A percentile compares a stretch with the other conserved stretches of the same genome.
Conservation (phyloP, 2,329 filamentous ascomycete genomes). For the Capronia coronata region DNA sequence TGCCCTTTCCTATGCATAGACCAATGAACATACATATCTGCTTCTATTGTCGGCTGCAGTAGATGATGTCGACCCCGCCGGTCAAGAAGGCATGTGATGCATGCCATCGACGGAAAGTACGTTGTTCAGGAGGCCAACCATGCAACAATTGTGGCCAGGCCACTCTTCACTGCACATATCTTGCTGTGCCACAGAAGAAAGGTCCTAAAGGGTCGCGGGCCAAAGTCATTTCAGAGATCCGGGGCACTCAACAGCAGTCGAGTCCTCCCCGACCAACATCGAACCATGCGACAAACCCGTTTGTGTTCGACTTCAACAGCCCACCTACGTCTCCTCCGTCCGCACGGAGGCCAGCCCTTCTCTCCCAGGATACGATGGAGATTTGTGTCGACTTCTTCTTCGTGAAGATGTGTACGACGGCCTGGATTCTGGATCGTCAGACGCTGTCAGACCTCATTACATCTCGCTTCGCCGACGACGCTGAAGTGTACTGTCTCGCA, state of each 20-base stretch:
- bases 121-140: slow-evolving; percentile 40
- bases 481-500: slow-evolving; percentile 41
- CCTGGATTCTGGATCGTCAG: slow-evolving; percentile 38
- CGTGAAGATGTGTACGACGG: slow-evolving; percentile 48
- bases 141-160: slow-evolving; percentile 65
- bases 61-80: slow-evolving; percentile 17
- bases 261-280: slow-evolving; percentile 48
- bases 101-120: slow-evolving; percentile 30
- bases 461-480: slow-evolving; percentile 33
- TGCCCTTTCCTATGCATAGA: no score
- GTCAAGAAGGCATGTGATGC: slow-evolving; percentile 31
- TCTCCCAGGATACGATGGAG: slow-evolving; percentile 59
- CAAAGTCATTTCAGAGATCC: slow-evolving; percentile 67
- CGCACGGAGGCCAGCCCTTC: slow-evolving; percentile 53
- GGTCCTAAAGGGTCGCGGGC: slow-evolving; percentile 67
- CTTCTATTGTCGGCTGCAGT: no score
- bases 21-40: no score
- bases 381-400: slow-evolving; percentile 64
- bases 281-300: slow-evolving; percentile 1
- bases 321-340: slow-evolving; percentile 45
- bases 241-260: slow-evolving; percentile 59
- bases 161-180: slow-evolving; percentile 64
- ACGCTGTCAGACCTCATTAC: slow-evolving; percentile 33
- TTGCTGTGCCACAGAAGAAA: slow-evolving; percentile 69
- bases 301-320: slow-evolving; percentile 49